These are phyloP conservation scores for Xylaria acuta DNA, from an alignment of 495 filamentous ascomycete species.

Conservation along the genomic window DNA sequence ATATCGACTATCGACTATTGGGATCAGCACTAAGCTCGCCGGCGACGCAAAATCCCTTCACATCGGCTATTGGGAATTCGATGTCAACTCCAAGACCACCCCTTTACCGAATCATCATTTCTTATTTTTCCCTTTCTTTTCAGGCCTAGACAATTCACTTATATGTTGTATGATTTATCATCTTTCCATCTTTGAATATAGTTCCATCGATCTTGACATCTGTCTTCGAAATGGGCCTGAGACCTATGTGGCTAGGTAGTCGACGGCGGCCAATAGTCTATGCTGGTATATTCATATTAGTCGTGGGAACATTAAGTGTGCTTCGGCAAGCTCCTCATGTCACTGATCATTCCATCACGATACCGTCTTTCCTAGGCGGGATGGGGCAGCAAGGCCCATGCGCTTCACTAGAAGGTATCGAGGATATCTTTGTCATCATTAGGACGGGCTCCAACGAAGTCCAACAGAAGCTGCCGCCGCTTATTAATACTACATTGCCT, in stretches of 20 bases:
- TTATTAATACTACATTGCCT: constrained; percentile 19
- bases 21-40: constrained; percentile 20
- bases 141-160: background rate
- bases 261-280: constrained; percentile 14
- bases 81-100: constrained; percentile 11
- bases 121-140: background rate
- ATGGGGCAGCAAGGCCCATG: background rate
- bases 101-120: background rate
- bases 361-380: background rate
- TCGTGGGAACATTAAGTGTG: constrained; percentile 4
- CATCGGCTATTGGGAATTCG: background rate
- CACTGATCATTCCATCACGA: background rate
- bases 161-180: background rate
- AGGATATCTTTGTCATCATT: constrained; percentile 23
- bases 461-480: constrained; percentile 15
- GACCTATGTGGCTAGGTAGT: background rate
- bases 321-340: background rate
- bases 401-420: constrained; percentile 10
- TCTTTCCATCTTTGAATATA: constrained; percentile 8
- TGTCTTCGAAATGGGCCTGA: constrained; percentile 3
- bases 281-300: background rate
- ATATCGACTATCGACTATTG: constrained; percentile 14
- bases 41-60: constrained; percentile 12
- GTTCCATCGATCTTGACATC: background rate
- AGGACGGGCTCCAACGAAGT: constrained; percentile 25